Base-by-base conservation (phyloP, 1,284 basidiomycete genomes). In the Bjerkandera adusta region DNA sequence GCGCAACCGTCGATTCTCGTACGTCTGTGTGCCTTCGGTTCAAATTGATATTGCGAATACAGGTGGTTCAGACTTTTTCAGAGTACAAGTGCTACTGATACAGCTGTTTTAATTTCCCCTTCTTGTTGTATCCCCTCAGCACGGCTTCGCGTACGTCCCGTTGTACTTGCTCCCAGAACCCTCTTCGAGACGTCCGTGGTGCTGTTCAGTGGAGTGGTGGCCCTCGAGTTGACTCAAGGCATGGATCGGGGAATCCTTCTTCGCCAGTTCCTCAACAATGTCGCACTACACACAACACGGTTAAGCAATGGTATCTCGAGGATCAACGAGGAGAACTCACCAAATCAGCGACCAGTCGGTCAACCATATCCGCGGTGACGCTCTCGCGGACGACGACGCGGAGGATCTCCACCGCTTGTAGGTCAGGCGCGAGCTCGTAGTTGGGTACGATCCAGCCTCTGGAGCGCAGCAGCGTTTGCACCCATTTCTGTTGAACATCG, bases 371-470 rank as follows among this genome's bases (percentile, higher is more conserved):
- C 59, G 83, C 85, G 1, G 80, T 76, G 63, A 85, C 70, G 52
- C 75, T 86, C 68, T 94, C 92, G 42, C 86, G 78, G 10, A 93
- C 79, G 37, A 96, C 93, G 11, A 94, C 90, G 45, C 92, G 84
- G 40, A 96, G 74, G 54, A 96, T 93, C 61, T 94, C 81, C 36
- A 83, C 67, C 12, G 79, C 68, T 51, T 91, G 71, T 47, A 87
- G 64, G 49, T 73, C 67, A 4, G 90, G 90, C 7, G 91, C 80
- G 26, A 92, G 73, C 53, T 89, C 85, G 60, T 93, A 93, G 66
- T 88, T 94, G 2, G 92, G 92, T 1, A 93, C 88, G 57, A 93
- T 92, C 86, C 90, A 93, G 52, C 88, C 86, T 63, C 83, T 89
- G 12, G 77, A 70, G 39, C 91, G 74, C 21, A 94, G 68, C 2